Conservation (phyloP, 345 rosid genomes). For the Arabidopsis arenosa region DNA sequence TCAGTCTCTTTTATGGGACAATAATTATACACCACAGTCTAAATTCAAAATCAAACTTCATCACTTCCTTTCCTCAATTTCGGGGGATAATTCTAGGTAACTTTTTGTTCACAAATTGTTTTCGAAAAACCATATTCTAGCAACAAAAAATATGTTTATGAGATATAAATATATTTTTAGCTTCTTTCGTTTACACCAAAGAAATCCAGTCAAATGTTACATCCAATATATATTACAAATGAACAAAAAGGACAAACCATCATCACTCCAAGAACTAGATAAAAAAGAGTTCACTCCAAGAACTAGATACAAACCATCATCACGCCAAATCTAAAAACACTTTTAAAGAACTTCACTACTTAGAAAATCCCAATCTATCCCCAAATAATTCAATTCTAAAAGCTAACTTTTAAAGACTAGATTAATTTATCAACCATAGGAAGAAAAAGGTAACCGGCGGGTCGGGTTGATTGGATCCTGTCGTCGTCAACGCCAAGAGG, state of each 20-base stretch:
- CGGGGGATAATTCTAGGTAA: neutral
- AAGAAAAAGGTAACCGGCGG: neutral
- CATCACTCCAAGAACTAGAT: neutral
- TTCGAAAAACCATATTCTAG: neutral
- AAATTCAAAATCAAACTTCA: neutral
- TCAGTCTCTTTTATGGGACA: conserved; percentile 15
- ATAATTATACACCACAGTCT: neutral
- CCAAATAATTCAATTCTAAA: neutral
- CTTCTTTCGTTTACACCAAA: neutral
- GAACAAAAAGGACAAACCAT: conserved; percentile 8
- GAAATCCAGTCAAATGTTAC: neutral
- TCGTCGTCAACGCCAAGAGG: conserved; percentile 74
- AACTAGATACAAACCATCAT: conserved; percentile 4
- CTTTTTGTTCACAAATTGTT: neutral
- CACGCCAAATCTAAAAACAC: conserved; percentile 3
- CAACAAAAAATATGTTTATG: neutral
- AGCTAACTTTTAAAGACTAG: neutral
- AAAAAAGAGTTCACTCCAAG: no score
- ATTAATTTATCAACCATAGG: conserved; percentile 4
- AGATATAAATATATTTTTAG: neutral
- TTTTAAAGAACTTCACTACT: neutral
- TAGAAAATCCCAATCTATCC: conserved; percentile 3
- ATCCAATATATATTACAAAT: neutral
- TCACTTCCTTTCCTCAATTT: neutral
- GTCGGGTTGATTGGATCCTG: neutral